A percentile compares a stretch with the other conserved stretches of the same genome.
Evolutionary conservation across 257 asterid genomes (phyloP).

Genomic region (Nicotiana obtusifolia): DNA sequence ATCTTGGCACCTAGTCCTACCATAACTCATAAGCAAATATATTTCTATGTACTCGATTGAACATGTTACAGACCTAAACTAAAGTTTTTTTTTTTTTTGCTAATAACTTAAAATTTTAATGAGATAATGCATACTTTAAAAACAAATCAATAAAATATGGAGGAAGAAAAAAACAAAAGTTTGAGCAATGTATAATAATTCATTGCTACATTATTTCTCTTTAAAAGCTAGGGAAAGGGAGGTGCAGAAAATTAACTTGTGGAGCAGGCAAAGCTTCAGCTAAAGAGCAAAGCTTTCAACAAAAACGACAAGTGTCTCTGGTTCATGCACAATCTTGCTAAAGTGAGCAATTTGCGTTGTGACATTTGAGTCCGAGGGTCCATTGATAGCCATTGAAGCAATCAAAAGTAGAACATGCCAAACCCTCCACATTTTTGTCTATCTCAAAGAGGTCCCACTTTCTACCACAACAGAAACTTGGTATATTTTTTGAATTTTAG

Average conservation of each 20-base stretch:
- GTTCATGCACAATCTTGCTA: constrained; percentile 28
- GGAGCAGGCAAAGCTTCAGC: constrained; percentile 5
- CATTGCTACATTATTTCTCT: not conserved
- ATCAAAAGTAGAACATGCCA: constrained; percentile 10
- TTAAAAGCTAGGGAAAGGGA: not conserved
- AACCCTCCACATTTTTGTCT: constrained; percentile 9
- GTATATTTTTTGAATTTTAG: not conserved
- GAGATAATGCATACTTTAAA: not conserved
- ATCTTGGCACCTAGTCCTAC: not conserved
- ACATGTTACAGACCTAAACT: not conserved
- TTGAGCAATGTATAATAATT: not conserved
- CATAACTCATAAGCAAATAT: not conserved
- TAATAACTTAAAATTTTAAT: not conserved
- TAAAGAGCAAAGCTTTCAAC: constrained; percentile 4
- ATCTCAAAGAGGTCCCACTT: constrained; percentile 11
- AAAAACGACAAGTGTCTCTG: constrained; percentile 13
- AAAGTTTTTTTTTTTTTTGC: not conserved
- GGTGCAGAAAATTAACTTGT: constrained; percentile 15
- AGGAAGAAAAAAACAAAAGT: not conserved
- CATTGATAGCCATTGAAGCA: constrained; percentile 16
- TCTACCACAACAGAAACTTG: not conserved
- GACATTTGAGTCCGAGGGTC: constrained; percentile 17
- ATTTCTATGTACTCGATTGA: not conserved
- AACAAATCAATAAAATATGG: not conserved
- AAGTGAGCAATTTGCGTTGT: not conserved